phyloP scores from a whole-genome alignment of 2,329 filamentous ascomycete species.

The Clathrospora elynae region DNA sequence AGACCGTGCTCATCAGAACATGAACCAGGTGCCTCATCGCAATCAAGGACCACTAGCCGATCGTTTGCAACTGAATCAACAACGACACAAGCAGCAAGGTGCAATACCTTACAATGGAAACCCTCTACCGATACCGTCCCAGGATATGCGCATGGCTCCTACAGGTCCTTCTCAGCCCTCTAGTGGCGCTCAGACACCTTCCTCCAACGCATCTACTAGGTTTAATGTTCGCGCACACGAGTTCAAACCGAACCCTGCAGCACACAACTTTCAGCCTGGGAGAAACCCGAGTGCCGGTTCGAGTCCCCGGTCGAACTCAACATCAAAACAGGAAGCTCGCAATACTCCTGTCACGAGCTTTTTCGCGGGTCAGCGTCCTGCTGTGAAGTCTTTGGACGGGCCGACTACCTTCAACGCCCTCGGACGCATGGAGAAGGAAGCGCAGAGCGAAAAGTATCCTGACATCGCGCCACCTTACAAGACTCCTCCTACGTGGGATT shows the following conservation, averaged over 20 bases:
- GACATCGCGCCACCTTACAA: conserved; percentile 85
- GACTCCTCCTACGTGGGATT: conserved; percentile 84
- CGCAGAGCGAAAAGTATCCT: conserved; percentile 61
- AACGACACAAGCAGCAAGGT: conserved; percentile 56
- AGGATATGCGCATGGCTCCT: conserved; percentile 73
- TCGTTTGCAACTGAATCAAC: conserved; percentile 58
- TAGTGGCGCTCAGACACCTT: conserved; percentile 57
- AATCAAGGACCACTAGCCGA: conserved; percentile 55
- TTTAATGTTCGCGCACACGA: conserved; percentile 71
- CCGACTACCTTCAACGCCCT: conserved; percentile 65
- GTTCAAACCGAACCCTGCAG: conserved; percentile 84
- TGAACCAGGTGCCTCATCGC: conserved; percentile 48
- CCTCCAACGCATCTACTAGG: conserved; percentile 58
- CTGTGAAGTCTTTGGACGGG: conserved; percentile 58
- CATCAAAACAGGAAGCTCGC: conserved; percentile 39
- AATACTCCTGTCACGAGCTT: conserved; percentile 53
- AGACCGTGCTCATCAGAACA: conserved; percentile 51
- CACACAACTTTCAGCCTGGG: conserved; percentile 78
- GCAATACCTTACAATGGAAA: conserved; percentile 54
- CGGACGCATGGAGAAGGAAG: conserved; percentile 72
- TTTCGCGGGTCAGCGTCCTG: conserved; percentile 72
- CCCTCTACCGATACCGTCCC: conserved; percentile 61
- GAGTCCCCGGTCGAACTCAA: conserved; percentile 67
- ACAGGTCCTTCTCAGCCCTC: conserved; percentile 68
- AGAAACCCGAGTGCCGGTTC: conserved; percentile 66